Conservation (phyloP, 1,284 basidiomycete genomes). For the Peniophora sp. region DNA sequence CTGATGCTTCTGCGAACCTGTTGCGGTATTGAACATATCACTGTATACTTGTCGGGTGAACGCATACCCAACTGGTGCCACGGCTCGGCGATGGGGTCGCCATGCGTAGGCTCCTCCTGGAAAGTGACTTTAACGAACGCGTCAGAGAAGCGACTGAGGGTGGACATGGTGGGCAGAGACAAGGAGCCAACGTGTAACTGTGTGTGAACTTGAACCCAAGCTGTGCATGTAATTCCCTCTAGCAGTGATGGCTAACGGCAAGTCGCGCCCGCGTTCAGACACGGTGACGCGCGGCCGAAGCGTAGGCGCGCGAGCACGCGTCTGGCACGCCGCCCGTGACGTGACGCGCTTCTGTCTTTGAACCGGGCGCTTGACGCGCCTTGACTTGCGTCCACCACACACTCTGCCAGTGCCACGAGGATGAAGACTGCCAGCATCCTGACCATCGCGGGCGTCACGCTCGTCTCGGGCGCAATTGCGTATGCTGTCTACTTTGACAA, state of each 20-base stretch:
- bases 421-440: conserved; percentile 25
- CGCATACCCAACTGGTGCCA: conserved; percentile 47
- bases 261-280: too few relatives aligned
- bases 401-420: conserved; percentile 10
- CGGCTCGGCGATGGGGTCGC: conserved; percentile 29
- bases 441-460: conserved; percentile 63
- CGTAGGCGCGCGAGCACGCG: too few relatives aligned
- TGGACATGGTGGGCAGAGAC: conserved; percentile 1
- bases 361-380: neutral
- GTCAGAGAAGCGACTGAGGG: conserved; percentile 26
- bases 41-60: too few relatives aligned
- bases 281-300: too few relatives aligned
- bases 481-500: conserved; percentile 95
- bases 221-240: too few relatives aligned
- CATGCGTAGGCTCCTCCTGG: conserved; percentile 22
- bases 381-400: neutral
- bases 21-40: neutral
- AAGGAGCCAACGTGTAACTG: too few relatives aligned
- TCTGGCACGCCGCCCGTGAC: too few relatives aligned
- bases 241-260: neutral
- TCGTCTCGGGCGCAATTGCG: conserved; percentile 55
- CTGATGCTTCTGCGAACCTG: neutral
- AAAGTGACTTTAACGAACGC: conserved; percentile 44
- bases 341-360: too few relatives aligned
- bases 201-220: too few relatives aligned